Evolutionary conservation across 331 rosid genomes (phyloP).

Genomic region (Pyracantha coccinea): DNA sequence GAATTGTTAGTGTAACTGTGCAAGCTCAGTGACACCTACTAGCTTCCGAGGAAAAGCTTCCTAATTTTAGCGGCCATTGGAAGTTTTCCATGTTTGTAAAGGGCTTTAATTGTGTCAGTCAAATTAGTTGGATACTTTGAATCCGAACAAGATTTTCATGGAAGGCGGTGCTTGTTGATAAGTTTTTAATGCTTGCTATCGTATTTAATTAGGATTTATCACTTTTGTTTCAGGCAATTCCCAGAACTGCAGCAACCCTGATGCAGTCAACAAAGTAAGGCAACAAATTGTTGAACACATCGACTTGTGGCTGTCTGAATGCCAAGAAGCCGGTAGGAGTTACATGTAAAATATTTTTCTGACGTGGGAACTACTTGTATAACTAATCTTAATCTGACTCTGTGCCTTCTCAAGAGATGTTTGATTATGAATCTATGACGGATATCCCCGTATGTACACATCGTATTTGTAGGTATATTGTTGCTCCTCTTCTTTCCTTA

Average conservation of each 20-base stretch:
- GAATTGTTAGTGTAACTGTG: no score
- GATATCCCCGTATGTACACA: neutral
- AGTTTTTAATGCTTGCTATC: neutral
- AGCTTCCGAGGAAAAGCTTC: neutral
- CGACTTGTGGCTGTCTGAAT: conserved; percentile 78
- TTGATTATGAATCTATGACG: neutral
- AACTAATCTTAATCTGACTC: conserved; percentile 3
- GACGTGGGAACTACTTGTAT: neutral
- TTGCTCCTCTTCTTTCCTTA: no score
- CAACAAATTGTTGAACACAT: conserved; percentile 61
- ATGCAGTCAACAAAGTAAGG: conserved; percentile 72
- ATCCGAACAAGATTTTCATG: neutral
- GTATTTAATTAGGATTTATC: neutral
- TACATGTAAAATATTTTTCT: neutral
- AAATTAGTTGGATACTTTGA: neutral
- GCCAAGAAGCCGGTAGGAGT: conserved; percentile 24
- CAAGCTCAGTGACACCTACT: no score
- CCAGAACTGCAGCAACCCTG: conserved; percentile 65
- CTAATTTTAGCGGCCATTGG: no score
- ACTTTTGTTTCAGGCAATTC: conserved; percentile 49
- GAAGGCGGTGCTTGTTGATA: neutral
- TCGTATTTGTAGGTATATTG: neutral
- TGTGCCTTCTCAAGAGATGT: conserved; percentile 11
- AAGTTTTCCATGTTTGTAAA: no score
- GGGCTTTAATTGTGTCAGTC: no score